Base-by-base conservation (phyloP, 2,329 filamentous ascomycete species). In the Exophiala xenobiotica region DNA sequence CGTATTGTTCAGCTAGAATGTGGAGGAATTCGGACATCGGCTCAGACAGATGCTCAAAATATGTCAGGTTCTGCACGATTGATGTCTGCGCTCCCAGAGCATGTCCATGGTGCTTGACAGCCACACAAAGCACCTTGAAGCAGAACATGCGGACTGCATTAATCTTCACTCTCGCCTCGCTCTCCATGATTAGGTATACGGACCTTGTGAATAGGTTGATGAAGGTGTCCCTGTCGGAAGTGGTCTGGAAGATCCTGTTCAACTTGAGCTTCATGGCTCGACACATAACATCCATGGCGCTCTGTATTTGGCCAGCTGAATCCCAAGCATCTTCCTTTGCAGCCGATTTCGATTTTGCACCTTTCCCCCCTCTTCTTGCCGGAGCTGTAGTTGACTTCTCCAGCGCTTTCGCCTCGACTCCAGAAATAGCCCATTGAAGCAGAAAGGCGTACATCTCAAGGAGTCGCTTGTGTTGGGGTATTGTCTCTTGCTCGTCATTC, bases 21-120 rank as follows among this genome's bases (percentile, higher is more conserved):
- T 97, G 90, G 3, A 99, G 75, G 63, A 99, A 96, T 68, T 99
- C 95, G 24, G 93, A 93, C 93, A 99, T 99, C 1, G 93, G 93
- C 66, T 99, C 93, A 0, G 93, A 92, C n/a, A 99, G 75, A 70
- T 99, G 93, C 71, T 99, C 93, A 64, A 97, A 99, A 68, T 99
- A 99, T 4, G 93, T 96, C 60, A 99, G 74, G 66, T 93, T 97
- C 69, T 99, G 93, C 48, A 97, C 91, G 64, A 99, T 95, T 39
- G 91, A 95, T 41, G 95, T 97, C 78, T 99, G 93, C 1, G 93
- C 93, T 45, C 90, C 91, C 67, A 96, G 96, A 61, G 87, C 93
- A 70, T 99, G 93, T 1, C 93, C 93, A 67, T 99, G 93, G 66
- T 97, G 91, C 74, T 99, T 99, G 54, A 99, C 85, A 27, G 95